Evolutionary conservation across 441 rosid genomes (phyloP).

Genomic region (Gossypium davidsonii): DNA sequence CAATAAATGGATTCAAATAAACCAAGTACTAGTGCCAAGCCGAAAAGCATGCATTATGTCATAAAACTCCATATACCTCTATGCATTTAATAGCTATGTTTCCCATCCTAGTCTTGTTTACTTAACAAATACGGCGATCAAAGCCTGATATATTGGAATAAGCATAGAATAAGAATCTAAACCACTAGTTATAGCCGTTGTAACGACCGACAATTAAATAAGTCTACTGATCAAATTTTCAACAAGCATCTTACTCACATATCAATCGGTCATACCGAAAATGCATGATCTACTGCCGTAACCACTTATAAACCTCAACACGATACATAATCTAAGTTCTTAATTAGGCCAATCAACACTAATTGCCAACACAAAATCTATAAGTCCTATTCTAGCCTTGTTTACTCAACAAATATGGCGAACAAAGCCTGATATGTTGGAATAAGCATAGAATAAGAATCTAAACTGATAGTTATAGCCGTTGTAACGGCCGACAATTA

Average conservation of each 20-base stretch:
- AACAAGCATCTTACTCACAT: not conserved
- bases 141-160: not conserved
- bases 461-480: not conserved
- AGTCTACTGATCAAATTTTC: not conserved
- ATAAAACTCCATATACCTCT: not conserved
- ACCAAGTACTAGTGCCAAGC: not conserved
- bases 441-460: not conserved
- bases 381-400: not conserved
- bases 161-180: not conserved
- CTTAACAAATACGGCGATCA: not conserved
- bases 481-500: not conserved
- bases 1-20: not conserved
- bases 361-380: not conserved
- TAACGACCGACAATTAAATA: not conserved
- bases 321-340: not conserved
- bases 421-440: not conserved
- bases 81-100: not conserved
- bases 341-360: not conserved
- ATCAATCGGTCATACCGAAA: slow-evolving; percentile 4
- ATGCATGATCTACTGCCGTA: not conserved
- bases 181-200: not conserved
- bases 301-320: not conserved
- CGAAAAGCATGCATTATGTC: not conserved
- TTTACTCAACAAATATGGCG: not conserved
- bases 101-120: slow-evolving; percentile 9